Base-by-base conservation (phyloP, 2,329 filamentous ascomycete genomes). In the Neofusicoccum sp. region DNA sequence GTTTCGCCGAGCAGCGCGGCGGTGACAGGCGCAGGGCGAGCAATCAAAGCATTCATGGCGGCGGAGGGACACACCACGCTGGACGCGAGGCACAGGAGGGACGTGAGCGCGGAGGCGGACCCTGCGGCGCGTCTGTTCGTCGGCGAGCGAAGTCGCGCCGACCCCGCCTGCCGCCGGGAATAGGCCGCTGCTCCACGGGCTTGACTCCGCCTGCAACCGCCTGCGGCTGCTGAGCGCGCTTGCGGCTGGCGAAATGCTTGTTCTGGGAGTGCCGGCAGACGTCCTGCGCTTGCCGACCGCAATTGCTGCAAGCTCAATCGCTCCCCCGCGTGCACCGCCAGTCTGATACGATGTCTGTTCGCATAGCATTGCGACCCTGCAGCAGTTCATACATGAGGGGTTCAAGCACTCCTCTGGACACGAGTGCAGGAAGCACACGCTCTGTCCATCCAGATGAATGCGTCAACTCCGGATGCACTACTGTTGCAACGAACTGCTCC, bases 91-190 rank as follows among this genome's bases (percentile, higher is more conserved):
- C 12, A 40, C 49, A 30, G 40, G 49, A 41, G 49, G 49, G 36
- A 54, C 51, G 36, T 56, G 51, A 41, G 36, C 49, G 36, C 26
- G 36, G 20, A 54, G 49, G 49, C 36, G 36, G 26, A 43, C 20
- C 20, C 20, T 20, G 20, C 20, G 20, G 20, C 38, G 51, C 36
- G 36, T 54, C 26, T 31, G 51, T 34, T 28, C 44, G 14, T 48
- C 28, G 44, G 30, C 47, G 20, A 41, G 36, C 38, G 51, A 56
- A 56, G 51, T 56, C 51, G 38, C 51, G 38, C 51, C 51, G 38
- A 56, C 38, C n/a, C 36, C 12, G 49, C 38, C 48, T 41, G 40
- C 34, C 12, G 7, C 49, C 49, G 49, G 49, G 14, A 54, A 54
- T 54, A 54, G 36, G 11, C 38, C 38, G 51, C 38, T 56, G 12